Base-by-base conservation (phyloP, 2,329 filamentous ascomycete species). In the Phialocephala subalpina region DNA sequence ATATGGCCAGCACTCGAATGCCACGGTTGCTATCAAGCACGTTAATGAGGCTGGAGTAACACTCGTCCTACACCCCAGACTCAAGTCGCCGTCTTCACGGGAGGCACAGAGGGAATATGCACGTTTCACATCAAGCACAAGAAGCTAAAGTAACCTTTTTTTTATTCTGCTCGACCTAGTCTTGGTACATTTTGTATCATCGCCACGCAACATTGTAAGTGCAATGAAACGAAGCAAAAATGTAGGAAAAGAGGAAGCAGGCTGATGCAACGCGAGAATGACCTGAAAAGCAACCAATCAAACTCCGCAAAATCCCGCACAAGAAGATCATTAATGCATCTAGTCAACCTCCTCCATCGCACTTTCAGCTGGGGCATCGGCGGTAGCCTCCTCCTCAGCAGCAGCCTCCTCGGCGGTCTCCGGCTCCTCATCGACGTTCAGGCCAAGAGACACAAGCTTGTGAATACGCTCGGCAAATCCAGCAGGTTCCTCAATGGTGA, bases 321-420 rank as follows among this genome's bases (percentile, higher is more conserved):
- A 67, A 67, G 64, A 65, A 68, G 62, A 65, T 66, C 57, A 62
- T 65, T 55, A 64, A 49, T 62, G 49, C 58, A 73, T 75, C 86
- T 97, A 99, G 88, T 99, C 96, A 80, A 99, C 96, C 90, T 99
- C 96, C 90, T 99, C 96, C 96, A 99, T 99, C 81, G 94, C 91
- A 85, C 92, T 97, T 80, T 87, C 87, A 71, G 83, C 83, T 69
- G 82, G 78, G 57, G 80, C 81, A 81, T 91, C 91, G 70, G 80
- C 79, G 45, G 79, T 78, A 65, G 85, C 85, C 75, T 86, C 87
- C 62, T 85, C 86, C 67, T 90, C 83, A 64, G 88, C 83, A 64
- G 88, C 84, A 65, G 89, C 81, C 70, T 84, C 86, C 67, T 86
- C 86, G 71, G 84, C 84, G 65, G 89, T 87, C 83, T 97, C 94